phyloP scores from a whole-genome alignment of 805 yeast genomes.

The Nakazawaea wyomingensis region DNA sequence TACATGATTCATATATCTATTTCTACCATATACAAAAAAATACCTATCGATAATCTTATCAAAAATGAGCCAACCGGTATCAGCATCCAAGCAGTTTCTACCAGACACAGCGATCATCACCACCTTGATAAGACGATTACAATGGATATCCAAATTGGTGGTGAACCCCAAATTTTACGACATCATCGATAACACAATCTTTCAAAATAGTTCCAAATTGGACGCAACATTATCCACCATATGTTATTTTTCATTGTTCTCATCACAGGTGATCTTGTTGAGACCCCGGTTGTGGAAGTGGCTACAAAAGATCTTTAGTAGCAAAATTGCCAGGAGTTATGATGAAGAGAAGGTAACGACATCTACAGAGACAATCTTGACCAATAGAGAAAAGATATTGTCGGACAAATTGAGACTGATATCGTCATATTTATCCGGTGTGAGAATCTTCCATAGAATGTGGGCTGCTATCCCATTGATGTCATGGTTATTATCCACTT shows the following conservation, averaged over 20 bases:
- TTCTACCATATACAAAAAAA: too few relatives aligned
- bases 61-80: too few relatives aligned
- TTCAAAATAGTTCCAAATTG: constrained; percentile 22
- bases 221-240: constrained; percentile 28
- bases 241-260: constrained; percentile 26
- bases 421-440: constrained; percentile 28
- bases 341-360: too few relatives aligned
- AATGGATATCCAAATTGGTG: constrained; percentile 15
- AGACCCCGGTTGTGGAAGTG: constrained; percentile 16
- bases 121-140: not conserved
- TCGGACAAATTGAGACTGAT: constrained; percentile 19
- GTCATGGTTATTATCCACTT: constrained; percentile 19
- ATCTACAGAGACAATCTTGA: too few relatives aligned
- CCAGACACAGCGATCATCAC: not conserved
- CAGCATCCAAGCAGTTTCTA: constrained; percentile 1
- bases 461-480: constrained; percentile 28
- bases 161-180: constrained; percentile 24
- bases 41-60: too few relatives aligned
- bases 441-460: constrained; percentile 31
- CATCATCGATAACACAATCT: constrained; percentile 18
- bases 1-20: too few relatives aligned
- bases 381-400: not conserved
- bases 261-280: constrained; percentile 21
- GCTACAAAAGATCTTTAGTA: too few relatives aligned
- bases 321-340: too few relatives aligned